phyloP scores from a whole-genome alignment of 192 early-diverging fungal species.

The Pecoramyces ruminantium region DNA sequence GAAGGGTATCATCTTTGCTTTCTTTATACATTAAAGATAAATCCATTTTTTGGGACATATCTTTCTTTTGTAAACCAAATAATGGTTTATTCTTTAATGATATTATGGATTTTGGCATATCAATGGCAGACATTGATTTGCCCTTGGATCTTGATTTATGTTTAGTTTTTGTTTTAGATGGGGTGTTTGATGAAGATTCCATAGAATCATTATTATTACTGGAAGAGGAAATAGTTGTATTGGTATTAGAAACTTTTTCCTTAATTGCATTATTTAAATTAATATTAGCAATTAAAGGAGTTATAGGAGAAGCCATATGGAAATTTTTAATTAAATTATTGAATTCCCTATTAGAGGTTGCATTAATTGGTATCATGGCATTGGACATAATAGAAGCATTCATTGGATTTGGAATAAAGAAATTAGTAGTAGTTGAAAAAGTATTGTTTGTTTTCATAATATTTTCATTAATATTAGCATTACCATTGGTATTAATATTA shows the following conservation, averaged over 20 bases:
- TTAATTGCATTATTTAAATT: background rate
- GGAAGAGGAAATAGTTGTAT: no score
- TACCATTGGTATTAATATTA: background rate
- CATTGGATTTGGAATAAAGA: background rate
- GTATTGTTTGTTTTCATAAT: background rate
- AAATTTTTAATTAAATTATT: background rate
- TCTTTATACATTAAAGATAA: background rate
- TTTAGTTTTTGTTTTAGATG: no score
- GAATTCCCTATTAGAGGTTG: background rate
- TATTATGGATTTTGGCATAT: background rate
- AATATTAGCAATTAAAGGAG: background rate
- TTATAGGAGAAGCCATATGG: background rate
- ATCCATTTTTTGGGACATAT: background rate
- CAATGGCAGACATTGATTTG: background rate
- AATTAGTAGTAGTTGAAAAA: background rate
- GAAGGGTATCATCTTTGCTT: background rate
- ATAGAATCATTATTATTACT: no score
- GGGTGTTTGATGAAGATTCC: background rate
- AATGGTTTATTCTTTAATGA: background rate
- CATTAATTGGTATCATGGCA: background rate
- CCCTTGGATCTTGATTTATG: no score
- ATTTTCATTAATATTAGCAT: background rate
- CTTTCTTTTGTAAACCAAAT: background rate
- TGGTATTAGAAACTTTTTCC: background rate
- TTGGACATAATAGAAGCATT: background rate